Evolutionary conservation across 2,329 filamentous ascomycete genomes (phyloP).

Genomic region (Colletotrichum gigasporum): DNA sequence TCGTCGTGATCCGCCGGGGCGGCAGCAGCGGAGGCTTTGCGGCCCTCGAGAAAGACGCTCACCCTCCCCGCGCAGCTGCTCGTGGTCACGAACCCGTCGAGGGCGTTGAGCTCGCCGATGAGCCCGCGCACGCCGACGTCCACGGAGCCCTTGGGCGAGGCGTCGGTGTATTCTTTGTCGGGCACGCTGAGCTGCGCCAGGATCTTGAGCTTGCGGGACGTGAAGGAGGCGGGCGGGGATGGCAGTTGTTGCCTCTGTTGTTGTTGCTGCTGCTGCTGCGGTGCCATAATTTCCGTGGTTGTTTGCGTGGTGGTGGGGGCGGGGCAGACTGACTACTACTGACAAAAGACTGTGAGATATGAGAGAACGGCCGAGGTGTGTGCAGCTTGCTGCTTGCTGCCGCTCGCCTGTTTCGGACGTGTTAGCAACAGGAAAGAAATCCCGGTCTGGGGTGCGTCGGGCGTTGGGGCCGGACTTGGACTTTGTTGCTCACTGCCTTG

Average conservation of each 20-base stretch:
- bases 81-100: conserved; percentile 84
- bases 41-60: conserved; percentile 88
- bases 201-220: conserved; percentile 76
- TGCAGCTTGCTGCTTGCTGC: no score
- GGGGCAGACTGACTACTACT: no score
- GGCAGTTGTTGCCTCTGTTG: conserved; percentile 31
- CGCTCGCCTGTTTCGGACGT: not conserved
- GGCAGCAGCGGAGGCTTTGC: conserved; percentile 47
- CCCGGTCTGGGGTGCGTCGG: not conserved
- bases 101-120: conserved; percentile 79
- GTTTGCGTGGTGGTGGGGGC: not conserved
- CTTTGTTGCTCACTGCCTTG: not conserved
- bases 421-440: not conserved
- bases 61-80: conserved; percentile 92
- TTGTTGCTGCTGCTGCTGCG: conserved; percentile 10
- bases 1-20: conserved; percentile 34
- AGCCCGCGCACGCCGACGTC: conserved; percentile 81
- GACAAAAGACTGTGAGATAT: no score
- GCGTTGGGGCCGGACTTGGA: not conserved
- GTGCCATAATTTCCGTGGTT: conserved; percentile 10
- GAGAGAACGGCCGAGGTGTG: no score
- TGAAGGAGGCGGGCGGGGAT: conserved; percentile 53
- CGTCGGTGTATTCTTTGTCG: conserved; percentile 78
- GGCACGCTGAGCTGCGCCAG: conserved; percentile 75
- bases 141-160: conserved; percentile 88